Conservation (phyloP, 2,329 filamentous ascomycete genomes). For the Calonectria pauciramosa region DNA sequence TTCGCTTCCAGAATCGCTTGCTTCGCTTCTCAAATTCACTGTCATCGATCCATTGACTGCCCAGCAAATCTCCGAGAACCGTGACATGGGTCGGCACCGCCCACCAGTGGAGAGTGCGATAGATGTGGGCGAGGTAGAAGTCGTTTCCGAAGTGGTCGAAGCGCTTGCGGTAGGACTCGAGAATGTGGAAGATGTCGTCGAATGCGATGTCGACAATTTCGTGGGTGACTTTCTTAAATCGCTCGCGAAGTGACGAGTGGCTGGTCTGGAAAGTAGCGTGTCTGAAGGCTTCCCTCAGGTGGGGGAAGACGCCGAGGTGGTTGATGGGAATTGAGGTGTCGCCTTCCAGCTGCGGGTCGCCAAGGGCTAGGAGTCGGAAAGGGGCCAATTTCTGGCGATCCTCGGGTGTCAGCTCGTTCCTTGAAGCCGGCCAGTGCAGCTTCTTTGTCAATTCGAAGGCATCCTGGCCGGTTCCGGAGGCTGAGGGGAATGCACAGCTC, state of each 20-base stretch:
- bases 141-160: slow-evolving; percentile 95
- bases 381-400: slow-evolving; percentile 67
- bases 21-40: slow-evolving; percentile 84
- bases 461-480: slow-evolving; percentile 51
- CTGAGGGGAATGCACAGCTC: slow-evolving; percentile 82
- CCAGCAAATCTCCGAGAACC: slow-evolving; percentile 91
- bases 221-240: slow-evolving; percentile 67
- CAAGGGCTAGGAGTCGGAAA: slow-evolving; percentile 89
- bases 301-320: slow-evolving; percentile 66
- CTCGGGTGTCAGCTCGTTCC: slow-evolving; percentile 36
- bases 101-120: slow-evolving; percentile 87
- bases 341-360: slow-evolving; percentile 94
- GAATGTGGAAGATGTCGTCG: slow-evolving; percentile 76
- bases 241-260: slow-evolving; percentile 63
- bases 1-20: slow-evolving; percentile 82
- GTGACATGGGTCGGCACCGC: slow-evolving; percentile 86
- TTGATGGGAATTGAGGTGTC: slow-evolving; percentile 83
- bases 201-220: slow-evolving; percentile 72
- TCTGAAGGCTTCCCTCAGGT: slow-evolving; percentile 61
- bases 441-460: slow-evolving; percentile 54
- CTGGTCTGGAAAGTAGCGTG: slow-evolving; percentile 63
- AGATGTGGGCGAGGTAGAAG: slow-evolving; percentile 93
- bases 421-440: slow-evolving; percentile 57
- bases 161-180: slow-evolving; percentile 80
- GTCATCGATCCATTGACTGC: slow-evolving; percentile 94